These are phyloP conservation scores for Trichophyton schoenleinii DNA, from an alignment of 2,329 filamentous ascomycete genomes.

Conservation along the genomic window DNA sequence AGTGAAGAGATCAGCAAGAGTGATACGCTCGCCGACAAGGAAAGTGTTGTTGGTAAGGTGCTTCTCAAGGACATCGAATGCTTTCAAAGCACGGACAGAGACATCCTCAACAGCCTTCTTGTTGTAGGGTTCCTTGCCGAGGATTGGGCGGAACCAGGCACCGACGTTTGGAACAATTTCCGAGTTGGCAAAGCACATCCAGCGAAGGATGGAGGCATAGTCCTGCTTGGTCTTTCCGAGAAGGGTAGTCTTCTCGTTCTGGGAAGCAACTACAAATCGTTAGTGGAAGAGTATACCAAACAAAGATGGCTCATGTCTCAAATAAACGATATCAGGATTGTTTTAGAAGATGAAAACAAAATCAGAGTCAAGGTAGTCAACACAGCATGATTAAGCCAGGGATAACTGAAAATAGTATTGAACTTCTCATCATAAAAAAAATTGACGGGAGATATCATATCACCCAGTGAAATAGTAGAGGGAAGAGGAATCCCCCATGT, in stretches of 20 bases:
- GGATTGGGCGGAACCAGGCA: conserved; percentile 74
- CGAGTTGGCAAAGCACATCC: conserved; percentile 92
- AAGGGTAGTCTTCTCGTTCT: conserved; percentile 99
- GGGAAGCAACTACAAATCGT: conserved; percentile 69
- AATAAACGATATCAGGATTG: background rate
- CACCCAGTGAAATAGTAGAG: conserved; percentile 10
- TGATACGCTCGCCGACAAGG: conserved; percentile 95
- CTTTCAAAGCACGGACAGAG: conserved; percentile 56
- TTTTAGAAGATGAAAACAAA: conserved; percentile 34
- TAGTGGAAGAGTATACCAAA: background rate
- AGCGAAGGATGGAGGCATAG: conserved; percentile 94
- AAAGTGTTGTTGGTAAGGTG: conserved; percentile 89
- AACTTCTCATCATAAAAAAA: conserved; percentile 57
- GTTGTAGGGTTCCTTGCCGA: conserved; percentile 79
- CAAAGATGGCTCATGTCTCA: conserved; percentile 10
- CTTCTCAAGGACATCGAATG: conserved; percentile 62
- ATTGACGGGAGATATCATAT: background rate
- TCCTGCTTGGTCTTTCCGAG: conserved; percentile 99
- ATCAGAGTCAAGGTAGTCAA: conserved; percentile 71
- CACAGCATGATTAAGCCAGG: conserved; percentile 83
- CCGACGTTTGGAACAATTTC: conserved; percentile 65
- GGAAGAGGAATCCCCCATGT: conserved; percentile 13
- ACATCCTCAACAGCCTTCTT: conserved; percentile 90
- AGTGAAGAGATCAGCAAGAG: conserved; percentile 84
- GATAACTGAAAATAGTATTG: conserved; percentile 75